Evolutionary conservation across 352 stramenopile species (phyloP).

Genomic region (Phytophthora niederhauseri): DNA sequence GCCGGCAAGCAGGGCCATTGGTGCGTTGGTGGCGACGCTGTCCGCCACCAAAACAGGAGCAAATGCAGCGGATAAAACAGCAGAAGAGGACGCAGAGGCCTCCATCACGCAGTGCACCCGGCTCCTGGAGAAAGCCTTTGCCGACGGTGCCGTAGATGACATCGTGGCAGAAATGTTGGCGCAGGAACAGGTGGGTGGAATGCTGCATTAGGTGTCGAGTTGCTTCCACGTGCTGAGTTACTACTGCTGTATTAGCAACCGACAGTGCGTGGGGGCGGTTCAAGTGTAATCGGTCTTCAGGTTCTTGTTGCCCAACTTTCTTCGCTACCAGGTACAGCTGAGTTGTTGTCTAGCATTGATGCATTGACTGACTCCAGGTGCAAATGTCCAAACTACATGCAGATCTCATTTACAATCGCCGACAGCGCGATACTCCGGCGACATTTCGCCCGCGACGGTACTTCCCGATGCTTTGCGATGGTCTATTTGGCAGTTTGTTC

Average conservation of each 20-base stretch:
- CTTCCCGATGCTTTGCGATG: constrained; percentile 47
- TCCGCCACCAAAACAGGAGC: constrained; percentile 21
- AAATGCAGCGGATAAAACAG: not conserved
- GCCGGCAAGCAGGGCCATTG: constrained; percentile 40
- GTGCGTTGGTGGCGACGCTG: constrained; percentile 46
- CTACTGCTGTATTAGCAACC: constrained; percentile 12
- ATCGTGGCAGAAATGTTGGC: constrained; percentile 46
- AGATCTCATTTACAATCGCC: constrained; percentile 75
- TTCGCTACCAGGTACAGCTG: constrained; percentile 52
- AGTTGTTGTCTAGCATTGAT: not conserved
- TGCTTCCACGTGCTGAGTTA: not conserved
- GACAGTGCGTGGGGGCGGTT: constrained; percentile 2
- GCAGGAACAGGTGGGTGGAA: constrained; percentile 33
- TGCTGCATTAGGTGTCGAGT: not conserved
- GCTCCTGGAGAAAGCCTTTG: constrained; percentile 46
- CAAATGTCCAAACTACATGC: not conserved
- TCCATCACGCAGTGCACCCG: constrained; percentile 54
- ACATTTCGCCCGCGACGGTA: constrained; percentile 56
- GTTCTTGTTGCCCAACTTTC: constrained; percentile 49
- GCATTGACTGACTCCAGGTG: not conserved
- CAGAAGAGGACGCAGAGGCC: constrained; percentile 37
- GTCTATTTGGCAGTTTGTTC: constrained; percentile 43
- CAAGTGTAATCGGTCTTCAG: constrained; percentile 33
- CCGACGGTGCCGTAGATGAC: constrained; percentile 30
- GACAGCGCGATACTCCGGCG: constrained; percentile 46